Base-by-base conservation (phyloP, 148 eudicot genomes). In the Camellia lanceoleosa region DNA sequence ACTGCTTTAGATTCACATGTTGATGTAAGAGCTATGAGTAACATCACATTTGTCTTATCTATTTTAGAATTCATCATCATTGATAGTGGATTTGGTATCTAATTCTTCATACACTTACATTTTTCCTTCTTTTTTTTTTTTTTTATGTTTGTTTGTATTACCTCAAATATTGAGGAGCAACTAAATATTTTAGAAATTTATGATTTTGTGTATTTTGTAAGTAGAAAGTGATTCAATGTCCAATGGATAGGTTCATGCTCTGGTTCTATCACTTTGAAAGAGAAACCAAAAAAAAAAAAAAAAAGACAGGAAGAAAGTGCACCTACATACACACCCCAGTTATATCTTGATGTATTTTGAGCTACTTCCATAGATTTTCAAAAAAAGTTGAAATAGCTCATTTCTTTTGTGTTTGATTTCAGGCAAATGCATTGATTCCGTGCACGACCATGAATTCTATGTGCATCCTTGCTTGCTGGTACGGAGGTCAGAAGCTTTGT, bases 401-500 rank as follows among this genome's bases (percentile, higher is more conserved):
- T 73, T 12, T 7, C 5, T 63, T 62, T 43, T 42, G 18, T n/a
- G 8, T 76, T 23, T 47, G 13, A 62, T 76, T 76, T 64, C 79
- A 76, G 79, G 79, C 46, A 38, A 13, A 18, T 20, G 41, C 9
- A 13, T 23, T 62, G 20, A 47, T 43, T 79, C 63, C 10, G 15
- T 59, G 52, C 42, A 59, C 66, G 66, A 77, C 9, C 72, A 69
- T 84, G 82, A 44, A 62, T 75, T 64, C 60, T 77, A 84, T 72
- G 13, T 12, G 52, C 62, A 75, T 60, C 42, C 55, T 66, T 78
- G 79, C 73, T 82, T 49, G 43, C 10, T 46, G 18, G 3, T 63
- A 58, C 65, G 81, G 78, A 74, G 73, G 84, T 81, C 80, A 85
- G 75, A 78, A 68, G 69, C 20, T 77, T 84, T 68, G 79, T 54